These are phyloP conservation scores for Leptographium radiaticola DNA, from an alignment of 2,329 filamentous ascomycete species.

Conservation along the genomic window DNA sequence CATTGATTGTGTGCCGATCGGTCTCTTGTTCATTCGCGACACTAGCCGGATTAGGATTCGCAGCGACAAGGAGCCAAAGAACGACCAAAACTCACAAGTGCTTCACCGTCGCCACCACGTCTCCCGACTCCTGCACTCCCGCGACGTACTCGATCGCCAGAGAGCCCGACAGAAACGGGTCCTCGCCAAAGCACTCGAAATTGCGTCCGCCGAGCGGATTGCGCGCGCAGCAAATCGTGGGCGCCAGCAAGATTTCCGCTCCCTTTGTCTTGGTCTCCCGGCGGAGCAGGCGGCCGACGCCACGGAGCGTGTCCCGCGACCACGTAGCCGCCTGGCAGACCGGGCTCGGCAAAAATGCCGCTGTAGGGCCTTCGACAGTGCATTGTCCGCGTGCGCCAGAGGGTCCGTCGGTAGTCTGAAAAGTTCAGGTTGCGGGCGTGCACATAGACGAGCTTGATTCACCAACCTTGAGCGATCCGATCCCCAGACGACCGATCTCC, in stretches of 20 bases:
- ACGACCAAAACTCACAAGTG: constrained; percentile 29
- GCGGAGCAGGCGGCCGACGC: constrained; percentile 59
- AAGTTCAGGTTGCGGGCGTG: too few species aligned
- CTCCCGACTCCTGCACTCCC: constrained; percentile 58
- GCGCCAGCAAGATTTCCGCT: constrained; percentile 50
- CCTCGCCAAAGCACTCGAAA: constrained; percentile 79
- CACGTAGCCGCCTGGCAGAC: constrained; percentile 39
- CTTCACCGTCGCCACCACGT: constrained; percentile 62
- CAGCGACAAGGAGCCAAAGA: not conserved
- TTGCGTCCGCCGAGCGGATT: constrained; percentile 71
- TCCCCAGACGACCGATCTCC: constrained; percentile 13
- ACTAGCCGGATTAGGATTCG: not conserved
- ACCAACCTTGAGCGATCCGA: constrained; percentile 14
- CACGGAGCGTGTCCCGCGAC: constrained; percentile 6
- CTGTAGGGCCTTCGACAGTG: constrained; percentile 55
- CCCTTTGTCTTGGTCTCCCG: constrained; percentile 57
- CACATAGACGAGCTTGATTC: too few species aligned
- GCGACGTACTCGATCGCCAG: constrained; percentile 59
- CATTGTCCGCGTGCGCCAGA: constrained; percentile 58
- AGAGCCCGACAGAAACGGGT: constrained; percentile 63
- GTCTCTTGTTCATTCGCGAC: constrained; percentile 36
- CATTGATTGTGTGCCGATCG: constrained; percentile 32
- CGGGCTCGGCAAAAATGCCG: constrained; percentile 39
- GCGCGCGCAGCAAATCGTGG: constrained; percentile 70
- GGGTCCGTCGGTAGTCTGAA: constrained; percentile 51